These are phyloP conservation scores for Penicillium herquei DNA, from an alignment of 495 filamentous ascomycete species.

Conservation along the genomic window DNA sequence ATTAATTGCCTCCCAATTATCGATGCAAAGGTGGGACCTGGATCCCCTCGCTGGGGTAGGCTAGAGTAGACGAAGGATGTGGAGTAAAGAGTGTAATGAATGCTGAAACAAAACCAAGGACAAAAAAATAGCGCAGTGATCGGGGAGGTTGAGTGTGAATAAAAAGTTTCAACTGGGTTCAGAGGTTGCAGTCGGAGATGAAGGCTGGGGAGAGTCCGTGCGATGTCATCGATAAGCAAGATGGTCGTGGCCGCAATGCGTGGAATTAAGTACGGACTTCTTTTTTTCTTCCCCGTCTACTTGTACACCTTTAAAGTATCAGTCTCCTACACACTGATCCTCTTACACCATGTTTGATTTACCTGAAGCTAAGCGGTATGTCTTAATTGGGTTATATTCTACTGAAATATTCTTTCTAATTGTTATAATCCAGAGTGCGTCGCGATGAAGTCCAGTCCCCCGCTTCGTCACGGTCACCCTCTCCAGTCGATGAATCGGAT, in stretches of 20 bases:
- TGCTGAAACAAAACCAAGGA: constrained; percentile 12
- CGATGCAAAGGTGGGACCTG: constrained; percentile 16
- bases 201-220: constrained; percentile 25
- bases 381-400: not conserved
- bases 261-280: not conserved
- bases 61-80: not conserved
- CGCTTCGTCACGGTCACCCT: constrained; percentile 30
- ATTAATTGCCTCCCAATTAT: constrained; percentile 24
- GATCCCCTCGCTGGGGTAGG: constrained; percentile 4
- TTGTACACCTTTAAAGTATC: not conserved
- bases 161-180: not conserved
- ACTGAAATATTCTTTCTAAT: constrained; percentile 7
- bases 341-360: constrained; percentile 39
- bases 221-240: constrained; percentile 28
- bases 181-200: constrained; percentile 9
- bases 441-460: constrained; percentile 43
- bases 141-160: constrained; percentile 4
- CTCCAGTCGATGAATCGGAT: constrained; percentile 32
- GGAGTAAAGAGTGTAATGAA: constrained; percentile 19
- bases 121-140: constrained; percentile 12
- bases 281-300: not conserved
- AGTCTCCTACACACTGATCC: not conserved
- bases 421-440: constrained; percentile 34
- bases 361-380: constrained; percentile 43
- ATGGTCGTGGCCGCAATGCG: constrained; percentile 22